phyloP scores from a whole-genome alignment of 768 basidiomycete species.

The Coprinellus micaceus region DNA sequence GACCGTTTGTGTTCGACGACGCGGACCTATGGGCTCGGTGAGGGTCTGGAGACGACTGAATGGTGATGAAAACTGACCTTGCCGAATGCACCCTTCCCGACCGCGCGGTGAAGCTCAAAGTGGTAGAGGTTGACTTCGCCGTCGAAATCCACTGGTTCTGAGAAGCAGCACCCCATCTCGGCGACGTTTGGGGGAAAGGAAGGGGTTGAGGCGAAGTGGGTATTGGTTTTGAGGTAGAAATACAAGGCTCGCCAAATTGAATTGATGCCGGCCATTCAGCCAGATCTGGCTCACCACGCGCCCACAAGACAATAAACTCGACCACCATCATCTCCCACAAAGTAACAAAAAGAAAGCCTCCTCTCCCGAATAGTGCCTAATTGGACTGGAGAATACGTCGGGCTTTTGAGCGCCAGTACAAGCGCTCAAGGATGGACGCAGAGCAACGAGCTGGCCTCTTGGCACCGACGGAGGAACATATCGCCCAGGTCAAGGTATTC shows the following conservation, averaged over 20 bases:
- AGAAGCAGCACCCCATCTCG: constrained; percentile 63
- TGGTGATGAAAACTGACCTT: constrained; percentile 56
- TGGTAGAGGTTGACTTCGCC: constrained; percentile 88
- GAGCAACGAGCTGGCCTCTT: constrained; percentile 42
- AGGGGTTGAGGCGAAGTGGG: constrained; percentile 30
- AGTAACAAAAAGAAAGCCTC: background rate
- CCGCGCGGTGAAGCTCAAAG: constrained; percentile 92
- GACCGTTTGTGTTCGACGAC: constrained; percentile 95
- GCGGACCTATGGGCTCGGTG: constrained; percentile 61
- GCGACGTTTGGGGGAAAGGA: constrained; percentile 29
- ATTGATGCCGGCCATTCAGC: constrained; percentile 10
- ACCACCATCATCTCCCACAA: background rate
- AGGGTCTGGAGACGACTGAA: constrained; percentile 5
- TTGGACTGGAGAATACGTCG: background rate
- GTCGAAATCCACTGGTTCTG: constrained; percentile 83
- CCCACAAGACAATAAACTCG: background rate
- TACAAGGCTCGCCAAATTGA: constrained; percentile 37
- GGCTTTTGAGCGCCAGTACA: constrained; percentile 11
- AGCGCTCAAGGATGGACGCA: constrained; percentile 33
- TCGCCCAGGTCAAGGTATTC: constrained; percentile 69
- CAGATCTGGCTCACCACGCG: background rate
- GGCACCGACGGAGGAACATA: constrained; percentile 52
- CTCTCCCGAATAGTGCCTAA: background rate
- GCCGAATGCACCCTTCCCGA: constrained; percentile 97
- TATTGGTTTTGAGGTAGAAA: constrained; percentile 17